Conservation (phyloP, 352 stramenopile species). For the Globisporangium barbulae region DNA sequence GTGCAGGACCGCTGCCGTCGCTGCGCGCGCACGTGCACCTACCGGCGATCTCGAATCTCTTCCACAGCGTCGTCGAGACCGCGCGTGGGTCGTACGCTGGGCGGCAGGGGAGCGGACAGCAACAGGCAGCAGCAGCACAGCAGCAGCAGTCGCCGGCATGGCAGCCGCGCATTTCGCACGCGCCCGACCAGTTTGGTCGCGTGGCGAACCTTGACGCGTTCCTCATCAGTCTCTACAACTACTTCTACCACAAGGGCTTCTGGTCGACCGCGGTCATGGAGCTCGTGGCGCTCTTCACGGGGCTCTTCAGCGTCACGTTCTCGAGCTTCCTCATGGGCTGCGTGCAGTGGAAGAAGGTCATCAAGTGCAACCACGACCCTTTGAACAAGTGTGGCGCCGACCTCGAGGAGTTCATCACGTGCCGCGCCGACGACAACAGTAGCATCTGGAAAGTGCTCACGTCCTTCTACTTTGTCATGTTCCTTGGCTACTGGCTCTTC, state of each 20-base stretch:
- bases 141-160: conserved; percentile 1
- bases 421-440: conserved; percentile 47
- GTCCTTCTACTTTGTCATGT: conserved; percentile 93
- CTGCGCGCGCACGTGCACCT: conserved; percentile 70
- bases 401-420: conserved; percentile 72
- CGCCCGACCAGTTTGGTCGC: conserved; percentile 61
- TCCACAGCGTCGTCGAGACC: conserved; percentile 62
- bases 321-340: conserved; percentile 95
- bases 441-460: conserved; percentile 60
- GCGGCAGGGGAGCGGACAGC: conserved; percentile 2
- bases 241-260: conserved; percentile 94
- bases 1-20: conserved; percentile 41
- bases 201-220: conserved; percentile 90
- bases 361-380: conserved; percentile 68
- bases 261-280: conserved; percentile 87
- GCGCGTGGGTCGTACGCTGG: conserved; percentile 38
- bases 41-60: conserved; percentile 72
- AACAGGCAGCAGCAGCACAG: conserved; percentile 9
- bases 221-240: conserved; percentile 93
- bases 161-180: conserved; percentile 33
- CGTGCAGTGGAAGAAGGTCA: conserved; percentile 93
- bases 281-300: conserved; percentile 89
- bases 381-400: conserved; percentile 72
- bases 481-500: conserved; percentile 92
- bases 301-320: conserved; percentile 95